These are phyloP conservation scores for Mycena sp. DNA, from an alignment of 1,284 basidiomycete species.

Conservation along the genomic window DNA sequence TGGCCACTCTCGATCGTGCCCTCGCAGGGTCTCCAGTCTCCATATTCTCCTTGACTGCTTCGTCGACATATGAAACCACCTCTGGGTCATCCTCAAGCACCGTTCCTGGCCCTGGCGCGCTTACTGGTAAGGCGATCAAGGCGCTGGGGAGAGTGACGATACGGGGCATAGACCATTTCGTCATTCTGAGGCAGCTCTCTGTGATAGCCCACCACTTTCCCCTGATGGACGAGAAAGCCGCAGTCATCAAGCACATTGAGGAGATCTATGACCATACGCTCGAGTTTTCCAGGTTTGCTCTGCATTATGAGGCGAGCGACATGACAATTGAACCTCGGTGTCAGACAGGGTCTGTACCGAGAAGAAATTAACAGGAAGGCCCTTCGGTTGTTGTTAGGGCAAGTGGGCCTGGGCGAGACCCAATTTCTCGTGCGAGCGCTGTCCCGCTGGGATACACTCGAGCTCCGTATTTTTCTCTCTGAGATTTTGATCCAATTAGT, in stretches of 20 bases:
- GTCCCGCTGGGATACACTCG: constrained; percentile 21
- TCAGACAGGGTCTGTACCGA: constrained; percentile 24
- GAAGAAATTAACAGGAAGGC: constrained; percentile 19
- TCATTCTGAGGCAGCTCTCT: constrained; percentile 24
- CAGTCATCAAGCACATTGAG: background rate
- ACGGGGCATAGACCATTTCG: constrained; percentile 26
- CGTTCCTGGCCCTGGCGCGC: constrained; percentile 22
- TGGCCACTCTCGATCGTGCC: constrained; percentile 7
- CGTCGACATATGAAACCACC: constrained; percentile 15
- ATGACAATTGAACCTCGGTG: background rate
- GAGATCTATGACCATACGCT: constrained; percentile 13
- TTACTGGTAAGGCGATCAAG: constrained; percentile 25
- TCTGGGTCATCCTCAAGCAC: constrained; percentile 25
- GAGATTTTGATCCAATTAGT: constrained; percentile 21
- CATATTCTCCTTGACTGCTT: background rate
- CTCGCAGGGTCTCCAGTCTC: constrained; percentile 7
- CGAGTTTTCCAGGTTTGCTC: constrained; percentile 20
- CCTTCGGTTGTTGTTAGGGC: constrained; percentile 12
- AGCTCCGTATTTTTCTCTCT: constrained; percentile 24
- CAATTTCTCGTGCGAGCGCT: constrained; percentile 22
- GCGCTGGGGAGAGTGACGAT: constrained; percentile 25
- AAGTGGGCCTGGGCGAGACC: constrained; percentile 26
- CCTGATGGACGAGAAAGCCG: constrained; percentile 16
- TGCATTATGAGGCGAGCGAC: background rate
- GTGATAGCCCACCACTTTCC: constrained; percentile 22